These are phyloP conservation scores for Aspergillus sp. DNA, from an alignment of 2,329 filamentous ascomycete genomes.

Conservation along the genomic window DNA sequence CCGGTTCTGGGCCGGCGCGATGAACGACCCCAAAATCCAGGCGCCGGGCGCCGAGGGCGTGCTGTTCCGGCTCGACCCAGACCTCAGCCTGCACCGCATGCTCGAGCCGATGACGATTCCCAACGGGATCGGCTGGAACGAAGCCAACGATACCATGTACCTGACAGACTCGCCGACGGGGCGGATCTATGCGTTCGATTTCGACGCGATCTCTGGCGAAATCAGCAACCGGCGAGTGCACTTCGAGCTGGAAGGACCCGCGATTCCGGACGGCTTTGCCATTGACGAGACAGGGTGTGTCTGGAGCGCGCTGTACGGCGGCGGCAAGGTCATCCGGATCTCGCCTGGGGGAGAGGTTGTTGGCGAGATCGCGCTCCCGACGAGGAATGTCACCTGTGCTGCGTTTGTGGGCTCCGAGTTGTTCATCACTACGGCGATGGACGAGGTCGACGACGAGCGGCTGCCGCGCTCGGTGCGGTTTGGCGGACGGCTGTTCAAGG, in stretches of 20 bases:
- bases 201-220: conserved; percentile 52
- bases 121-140: conserved; percentile 76
- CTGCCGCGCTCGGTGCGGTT: conserved; percentile 53
- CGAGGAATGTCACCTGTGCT: conserved; percentile 69
- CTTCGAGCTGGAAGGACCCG: conserved; percentile 57
- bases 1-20: conserved; percentile 74
- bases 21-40: conserved; percentile 69
- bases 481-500: conserved; percentile 63
- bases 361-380: conserved; percentile 67
- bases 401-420: conserved; percentile 66
- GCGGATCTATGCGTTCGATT: conserved; percentile 67
- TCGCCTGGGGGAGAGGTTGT: conserved; percentile 59
- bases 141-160: conserved; percentile 64
- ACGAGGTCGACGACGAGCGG: conserved; percentile 51
- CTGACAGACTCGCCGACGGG: conserved; percentile 68
- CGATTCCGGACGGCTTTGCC: conserved; percentile 72
- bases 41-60: conserved; percentile 49
- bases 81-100: conserved; percentile 51
- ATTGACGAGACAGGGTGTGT: conserved; percentile 77
- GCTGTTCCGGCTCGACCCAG: conserved; percentile 61
- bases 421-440: conserved; percentile 71
- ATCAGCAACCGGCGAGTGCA: conserved; percentile 62
- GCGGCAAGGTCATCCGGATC: conserved; percentile 64
- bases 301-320: conserved; percentile 82
- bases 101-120: conserved; percentile 64